Percentiles rank a stretch among this genome's conserved stretches.
These are phyloP conservation scores for Chondrus crispus DNA, from an alignment of 23 red algal genomes.

Conservation along the genomic window DNA sequence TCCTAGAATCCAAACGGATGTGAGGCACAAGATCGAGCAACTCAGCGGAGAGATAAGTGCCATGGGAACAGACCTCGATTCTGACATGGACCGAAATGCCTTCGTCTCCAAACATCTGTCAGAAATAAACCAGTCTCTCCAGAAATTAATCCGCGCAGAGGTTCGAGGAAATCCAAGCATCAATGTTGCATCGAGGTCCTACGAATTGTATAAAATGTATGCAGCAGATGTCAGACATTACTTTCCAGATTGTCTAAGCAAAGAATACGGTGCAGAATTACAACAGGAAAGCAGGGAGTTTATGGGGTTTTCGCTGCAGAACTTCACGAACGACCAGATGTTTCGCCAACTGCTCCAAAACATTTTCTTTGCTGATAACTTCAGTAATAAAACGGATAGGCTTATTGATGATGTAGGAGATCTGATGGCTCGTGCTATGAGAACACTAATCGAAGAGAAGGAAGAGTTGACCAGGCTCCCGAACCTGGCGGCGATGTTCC, in stretches of 20 bases:
- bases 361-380: not conserved
- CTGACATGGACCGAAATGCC: not conserved
- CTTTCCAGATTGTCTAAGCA: slow-evolving; percentile 5
- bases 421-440: not conserved
- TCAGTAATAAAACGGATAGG: not conserved
- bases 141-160: not conserved
- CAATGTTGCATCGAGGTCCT: slow-evolving; percentile 2
- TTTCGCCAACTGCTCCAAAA: not conserved
- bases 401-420: not conserved
- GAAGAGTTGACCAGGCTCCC: not conserved
- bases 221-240: not conserved
- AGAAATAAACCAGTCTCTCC: not conserved
- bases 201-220: slow-evolving; percentile 6
- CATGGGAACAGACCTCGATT: not conserved
- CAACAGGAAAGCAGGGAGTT: not conserved
- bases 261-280: not conserved
- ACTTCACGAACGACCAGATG: slow-evolving; percentile 32
- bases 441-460: not conserved
- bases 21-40: not conserved
- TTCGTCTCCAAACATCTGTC: not conserved
- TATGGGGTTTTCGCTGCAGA: slow-evolving; percentile 21
- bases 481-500: not conserved
- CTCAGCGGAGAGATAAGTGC: not conserved
- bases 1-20: not conserved
- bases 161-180: not conserved